Evolutionary conservation across 129 eudicot genomes (phyloP).

Genomic region (Helichrysum umbraculigerum): DNA sequence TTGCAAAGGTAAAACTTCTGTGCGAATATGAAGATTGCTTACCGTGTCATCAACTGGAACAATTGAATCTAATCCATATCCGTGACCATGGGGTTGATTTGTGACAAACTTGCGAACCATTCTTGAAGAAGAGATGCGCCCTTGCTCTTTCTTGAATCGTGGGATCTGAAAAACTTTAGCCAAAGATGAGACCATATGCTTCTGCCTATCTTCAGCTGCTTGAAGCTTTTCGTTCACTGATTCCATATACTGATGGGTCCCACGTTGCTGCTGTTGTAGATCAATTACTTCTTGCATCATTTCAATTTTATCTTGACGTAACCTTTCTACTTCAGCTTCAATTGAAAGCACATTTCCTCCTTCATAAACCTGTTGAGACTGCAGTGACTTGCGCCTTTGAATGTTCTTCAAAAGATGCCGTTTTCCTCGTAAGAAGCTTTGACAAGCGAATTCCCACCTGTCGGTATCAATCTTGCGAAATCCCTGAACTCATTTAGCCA

Average conservation of each 20-base stretch:
- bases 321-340: slow-evolving; percentile 56
- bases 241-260: slow-evolving; percentile 60
- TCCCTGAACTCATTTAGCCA: slow-evolving; percentile 53
- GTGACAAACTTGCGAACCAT: slow-evolving; percentile 50
- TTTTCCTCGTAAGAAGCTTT: slow-evolving; percentile 65
- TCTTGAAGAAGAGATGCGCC: slow-evolving; percentile 45
- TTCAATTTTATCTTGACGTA: slow-evolving; percentile 57
- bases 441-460: slow-evolving; percentile 84
- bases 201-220: slow-evolving; percentile 78
- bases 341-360: slow-evolving; percentile 33
- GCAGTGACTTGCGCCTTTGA: slow-evolving; percentile 64
- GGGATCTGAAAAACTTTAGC: slow-evolving; percentile 72
- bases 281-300: slow-evolving; percentile 73
- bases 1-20: slow-evolving; percentile 21
- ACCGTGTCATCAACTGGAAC: slow-evolving; percentile 29
- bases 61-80: slow-evolving; percentile 8
- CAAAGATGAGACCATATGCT: slow-evolving; percentile 75
- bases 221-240: slow-evolving; percentile 58
- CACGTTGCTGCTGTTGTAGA: slow-evolving; percentile 67
- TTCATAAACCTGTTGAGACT: slow-evolving; percentile 48
- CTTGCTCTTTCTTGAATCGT: slow-evolving; percentile 42
- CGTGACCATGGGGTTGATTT: slow-evolving; percentile 45
- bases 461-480: slow-evolving; percentile 84
- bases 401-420: slow-evolving; percentile 72
- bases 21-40: slow-evolving; percentile 19